Percentiles rank a stretch among this genome's conserved stretches.
phyloP scores from a whole-genome alignment of 108 stramenopile species.

The Schizochytrium sp. region DNA sequence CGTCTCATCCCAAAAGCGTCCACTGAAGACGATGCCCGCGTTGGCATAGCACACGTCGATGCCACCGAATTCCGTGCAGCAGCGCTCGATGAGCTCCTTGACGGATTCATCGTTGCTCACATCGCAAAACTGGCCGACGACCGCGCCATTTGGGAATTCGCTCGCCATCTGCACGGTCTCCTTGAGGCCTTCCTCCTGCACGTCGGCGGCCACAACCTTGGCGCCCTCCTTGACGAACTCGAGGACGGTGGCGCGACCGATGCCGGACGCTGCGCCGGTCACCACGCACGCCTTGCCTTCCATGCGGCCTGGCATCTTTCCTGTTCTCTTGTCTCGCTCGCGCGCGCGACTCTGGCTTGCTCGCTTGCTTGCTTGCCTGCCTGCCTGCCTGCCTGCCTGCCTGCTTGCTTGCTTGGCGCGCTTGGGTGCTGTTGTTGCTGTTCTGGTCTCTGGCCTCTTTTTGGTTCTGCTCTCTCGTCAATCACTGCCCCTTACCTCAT shows the following conservation, averaged over 20 bases:
- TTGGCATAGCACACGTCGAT: conserved; percentile 7
- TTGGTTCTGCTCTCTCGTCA: no score
- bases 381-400: no score
- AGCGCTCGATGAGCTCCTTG: conserved; percentile 13
- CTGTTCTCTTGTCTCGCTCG: neutral
- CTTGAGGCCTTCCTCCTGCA: conserved; percentile 8
- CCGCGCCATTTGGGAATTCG: neutral
- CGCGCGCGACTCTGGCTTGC: no score
- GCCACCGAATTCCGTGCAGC: conserved; percentile 1
- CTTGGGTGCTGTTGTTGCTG: no score
- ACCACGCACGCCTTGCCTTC: neutral
- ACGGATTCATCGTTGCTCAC: neutral
- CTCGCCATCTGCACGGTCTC: neutral
- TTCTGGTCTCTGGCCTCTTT: no score
- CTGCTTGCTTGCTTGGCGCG: no score
- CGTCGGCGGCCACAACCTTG: neutral
- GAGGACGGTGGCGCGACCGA: neutral
- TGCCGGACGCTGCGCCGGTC: neutral
- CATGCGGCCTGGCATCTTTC: neutral
- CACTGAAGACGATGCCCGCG: neutral
- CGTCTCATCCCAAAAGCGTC: neutral
- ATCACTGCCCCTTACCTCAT: no score
- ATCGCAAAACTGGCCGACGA: neutral
- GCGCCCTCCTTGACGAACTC: neutral
- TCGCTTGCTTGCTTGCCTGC: no score